Conservation (phyloP, 1,284 basidiomycete genomes). For the Kwoniella shivajii region DNA sequence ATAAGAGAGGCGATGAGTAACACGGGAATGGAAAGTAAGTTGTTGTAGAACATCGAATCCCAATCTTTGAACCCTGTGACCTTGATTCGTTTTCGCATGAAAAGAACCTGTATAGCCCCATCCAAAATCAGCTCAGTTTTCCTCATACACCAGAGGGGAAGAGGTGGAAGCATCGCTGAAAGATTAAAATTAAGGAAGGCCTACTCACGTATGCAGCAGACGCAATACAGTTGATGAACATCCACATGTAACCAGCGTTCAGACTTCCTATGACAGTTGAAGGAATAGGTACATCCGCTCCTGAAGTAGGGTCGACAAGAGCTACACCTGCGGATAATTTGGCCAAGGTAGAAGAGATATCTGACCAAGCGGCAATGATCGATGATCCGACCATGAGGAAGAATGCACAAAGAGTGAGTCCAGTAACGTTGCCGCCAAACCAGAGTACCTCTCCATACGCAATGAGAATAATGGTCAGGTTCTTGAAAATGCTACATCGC, state of each 20-base stretch:
- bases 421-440: slow-evolving; percentile 90
- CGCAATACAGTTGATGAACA: slow-evolving; percentile 87
- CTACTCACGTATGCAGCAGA: slow-evolving; percentile 86
- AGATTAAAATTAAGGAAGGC: not conserved
- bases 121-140: no score
- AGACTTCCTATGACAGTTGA: slow-evolving; percentile 57
- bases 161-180: not conserved
- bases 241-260: slow-evolving; percentile 95
- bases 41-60: slow-evolving; percentile 99
- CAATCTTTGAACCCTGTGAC: slow-evolving; percentile 97
- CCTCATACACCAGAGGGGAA: not conserved
- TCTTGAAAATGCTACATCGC: slow-evolving; percentile 81
- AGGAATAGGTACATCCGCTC: slow-evolving; percentile 39
- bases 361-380: slow-evolving; percentile 89
- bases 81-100: slow-evolving; percentile 98
- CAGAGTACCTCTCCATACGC: slow-evolving; percentile 98
- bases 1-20: slow-evolving; percentile 80
- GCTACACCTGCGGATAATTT: slow-evolving; percentile 42
- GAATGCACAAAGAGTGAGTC: slow-evolving; percentile 86
- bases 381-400: slow-evolving; percentile 96
- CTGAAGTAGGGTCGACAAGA: slow-evolving; percentile 50
- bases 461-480: slow-evolving; percentile 97
- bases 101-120: slow-evolving; percentile 74
- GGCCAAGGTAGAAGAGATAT: slow-evolving; percentile 62
- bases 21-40: slow-evolving; percentile 90